These are phyloP conservation scores for Leccinum arenicola DNA, from an alignment of 768 basidiomycete genomes.

Conservation along the genomic window DNA sequence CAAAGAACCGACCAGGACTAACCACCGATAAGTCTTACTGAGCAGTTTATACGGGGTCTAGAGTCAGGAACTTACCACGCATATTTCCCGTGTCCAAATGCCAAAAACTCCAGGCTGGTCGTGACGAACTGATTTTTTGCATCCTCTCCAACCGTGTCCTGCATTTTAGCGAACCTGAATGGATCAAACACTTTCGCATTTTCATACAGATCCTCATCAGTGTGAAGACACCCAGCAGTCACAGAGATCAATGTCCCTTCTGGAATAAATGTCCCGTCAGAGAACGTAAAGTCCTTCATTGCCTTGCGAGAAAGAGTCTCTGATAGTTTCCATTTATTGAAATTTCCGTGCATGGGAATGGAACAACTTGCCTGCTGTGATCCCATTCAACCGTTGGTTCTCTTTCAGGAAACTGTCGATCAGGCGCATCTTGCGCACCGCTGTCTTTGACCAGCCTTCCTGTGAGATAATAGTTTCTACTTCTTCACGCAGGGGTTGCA, in stretches of 20 bases:
- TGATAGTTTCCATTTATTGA: neutral
- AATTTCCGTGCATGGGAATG: neutral
- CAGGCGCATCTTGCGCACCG: neutral
- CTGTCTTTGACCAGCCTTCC: neutral
- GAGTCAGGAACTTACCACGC: conserved; percentile 9
- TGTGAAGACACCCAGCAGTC: conserved; percentile 12
- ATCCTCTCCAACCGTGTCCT: conserved; percentile 31
- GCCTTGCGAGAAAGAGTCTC: neutral
- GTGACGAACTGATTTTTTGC: conserved; percentile 19
- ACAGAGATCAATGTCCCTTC: neutral
- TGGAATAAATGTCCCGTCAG: neutral
- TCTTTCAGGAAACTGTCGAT: neutral
- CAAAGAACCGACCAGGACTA: conserved; percentile 37
- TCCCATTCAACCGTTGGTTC: neutral
- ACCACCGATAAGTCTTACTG: neutral
- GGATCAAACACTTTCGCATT: conserved; percentile 40
- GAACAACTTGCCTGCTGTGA: neutral
- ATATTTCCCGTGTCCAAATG: neutral
- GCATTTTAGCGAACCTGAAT: conserved; percentile 43
- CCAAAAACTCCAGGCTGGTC: neutral
- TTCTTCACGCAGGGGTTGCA: neutral
- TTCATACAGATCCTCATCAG: conserved; percentile 23
- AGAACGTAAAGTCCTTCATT: neutral
- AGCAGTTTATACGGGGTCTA: neutral
- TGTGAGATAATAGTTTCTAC: neutral